Base-by-base conservation (phyloP, 2,329 filamentous ascomycete genomes). In the Dactylellina leptospora region DNA sequence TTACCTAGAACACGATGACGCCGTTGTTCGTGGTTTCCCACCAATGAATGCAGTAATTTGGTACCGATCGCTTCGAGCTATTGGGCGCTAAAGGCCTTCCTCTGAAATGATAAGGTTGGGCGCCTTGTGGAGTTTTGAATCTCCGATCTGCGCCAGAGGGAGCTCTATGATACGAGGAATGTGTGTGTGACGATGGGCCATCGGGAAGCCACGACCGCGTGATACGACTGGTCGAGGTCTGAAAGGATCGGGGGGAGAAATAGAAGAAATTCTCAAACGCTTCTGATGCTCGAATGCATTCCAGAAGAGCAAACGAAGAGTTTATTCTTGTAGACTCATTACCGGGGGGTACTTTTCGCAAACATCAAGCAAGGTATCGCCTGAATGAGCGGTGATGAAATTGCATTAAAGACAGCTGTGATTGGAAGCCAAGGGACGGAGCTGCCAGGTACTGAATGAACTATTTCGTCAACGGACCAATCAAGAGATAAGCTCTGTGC, bases 351-450 rank as follows among this genome's bases (percentile, higher is more conserved):
- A 59, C 23, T 36, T 42, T 42, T 42, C 18, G 28, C 62, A 68
- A 68, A 68, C 54, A 54, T 42, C 44, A 28, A 47, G 54, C 45
- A 61, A 42, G 45, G 58, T 60, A 68, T 53, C 47, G 44, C 18
- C 33, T 36, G 48, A 44, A 66, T 56, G 44, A 68, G 23, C 30
- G 20, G 36, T 42, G 53, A 45, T 53, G 45, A 63, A 56, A 55
- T 64, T 56, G 33, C 59, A 44, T 44, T 10, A 33, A 28, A 60
- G 59, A 42, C 27, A 60, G 25, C 54, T 72, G 36, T 72, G 68
- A 72, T 64, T 63, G 68, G 68, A 64, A 64, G 59, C 68, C 53
- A 72, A 72, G 68, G 13, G 30, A 60, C 27, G 53, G 28, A 54
- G 30, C 53, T 72, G 68, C 68, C 66, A 63, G 66, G 64, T 22